phyloP scores from a whole-genome alignment of 2,329 filamentous ascomycete genomes.

The Exophiala sideris region DNA sequence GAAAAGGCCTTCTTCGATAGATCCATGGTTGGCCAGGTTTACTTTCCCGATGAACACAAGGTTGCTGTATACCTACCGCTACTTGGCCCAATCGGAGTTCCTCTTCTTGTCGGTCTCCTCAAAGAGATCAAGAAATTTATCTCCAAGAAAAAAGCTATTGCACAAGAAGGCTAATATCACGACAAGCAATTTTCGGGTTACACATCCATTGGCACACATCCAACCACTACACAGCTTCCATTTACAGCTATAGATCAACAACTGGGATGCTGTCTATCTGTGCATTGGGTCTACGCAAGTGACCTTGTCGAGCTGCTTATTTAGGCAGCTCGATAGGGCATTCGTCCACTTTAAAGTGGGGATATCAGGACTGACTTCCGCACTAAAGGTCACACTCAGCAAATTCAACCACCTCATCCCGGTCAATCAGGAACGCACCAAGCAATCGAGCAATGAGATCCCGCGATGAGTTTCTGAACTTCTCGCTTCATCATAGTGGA shows the following conservation, averaged over 20 bases:
- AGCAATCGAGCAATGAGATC: not conserved
- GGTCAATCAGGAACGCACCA: not conserved
- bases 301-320: slow-evolving; percentile 17
- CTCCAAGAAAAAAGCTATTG: slow-evolving; percentile 30
- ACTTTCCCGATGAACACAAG: slow-evolving; percentile 98
- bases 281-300: not conserved
- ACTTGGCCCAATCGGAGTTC: slow-evolving; percentile 85
- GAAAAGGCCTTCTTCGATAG: slow-evolving; percentile 97
- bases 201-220: not conserved
- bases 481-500: too few relatives aligned
- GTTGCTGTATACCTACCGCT: slow-evolving; percentile 92
- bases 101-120: slow-evolving; percentile 75
- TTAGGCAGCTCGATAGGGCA: slow-evolving; percentile 16
- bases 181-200: not conserved
- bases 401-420: not conserved
- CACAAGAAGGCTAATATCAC: slow-evolving; percentile 21
- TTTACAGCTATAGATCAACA: not conserved
- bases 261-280: not conserved
- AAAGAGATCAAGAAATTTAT: slow-evolving; percentile 69
- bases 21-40: slow-evolving; percentile 97
- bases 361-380: not conserved
- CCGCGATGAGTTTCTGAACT: too few relatives aligned
- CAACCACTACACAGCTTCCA: not conserved
- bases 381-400: not conserved
- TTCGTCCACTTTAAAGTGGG: slow-evolving; percentile 6